Evolutionary conservation across 2,329 filamentous ascomycete species (phyloP).

Genomic region (Setomelanomma holmii): DNA sequence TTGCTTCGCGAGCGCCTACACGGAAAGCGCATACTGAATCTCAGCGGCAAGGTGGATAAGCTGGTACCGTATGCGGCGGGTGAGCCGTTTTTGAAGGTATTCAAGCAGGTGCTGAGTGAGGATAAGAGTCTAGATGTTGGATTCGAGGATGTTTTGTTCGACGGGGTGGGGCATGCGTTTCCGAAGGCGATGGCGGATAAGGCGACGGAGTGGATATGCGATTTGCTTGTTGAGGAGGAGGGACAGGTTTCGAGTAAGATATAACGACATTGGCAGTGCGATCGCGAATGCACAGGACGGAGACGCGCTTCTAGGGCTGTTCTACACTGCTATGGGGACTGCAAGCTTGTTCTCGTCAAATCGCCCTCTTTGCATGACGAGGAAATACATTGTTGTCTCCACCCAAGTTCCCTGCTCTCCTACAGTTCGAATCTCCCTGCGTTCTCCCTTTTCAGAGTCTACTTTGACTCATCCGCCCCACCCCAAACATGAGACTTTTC

Average conservation of each 20-base stretch:
- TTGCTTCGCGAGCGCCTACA: constrained; percentile 57
- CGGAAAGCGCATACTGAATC: constrained; percentile 42
- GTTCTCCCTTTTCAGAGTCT: no score
- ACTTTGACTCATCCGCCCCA: not conserved
- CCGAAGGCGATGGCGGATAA: constrained; percentile 71
- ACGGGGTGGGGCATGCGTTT: constrained; percentile 74
- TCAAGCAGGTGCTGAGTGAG: constrained; percentile 65
- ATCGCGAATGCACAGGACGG: not conserved
- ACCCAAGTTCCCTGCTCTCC: no score
- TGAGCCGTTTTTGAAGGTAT: constrained; percentile 66
- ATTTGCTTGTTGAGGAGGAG: constrained; percentile 38
- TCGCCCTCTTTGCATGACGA: no score
- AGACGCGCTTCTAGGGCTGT: no score
- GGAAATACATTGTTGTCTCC: no score
- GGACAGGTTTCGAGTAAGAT: constrained; percentile 31
- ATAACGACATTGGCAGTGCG: constrained; percentile 9
- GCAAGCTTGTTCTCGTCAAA: no score
- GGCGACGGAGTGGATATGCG: constrained; percentile 68
- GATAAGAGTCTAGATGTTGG: constrained; percentile 58
- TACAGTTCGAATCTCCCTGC: no score
- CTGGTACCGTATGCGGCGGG: constrained; percentile 73
- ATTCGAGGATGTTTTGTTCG: constrained; percentile 72
- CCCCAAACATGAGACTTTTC: not conserved
- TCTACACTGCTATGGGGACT: no score
- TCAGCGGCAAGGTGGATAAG: constrained; percentile 71